Evolutionary conservation across 2,329 filamentous ascomycete genomes (phyloP).

Genomic region (Dactylellina cionopaga): DNA sequence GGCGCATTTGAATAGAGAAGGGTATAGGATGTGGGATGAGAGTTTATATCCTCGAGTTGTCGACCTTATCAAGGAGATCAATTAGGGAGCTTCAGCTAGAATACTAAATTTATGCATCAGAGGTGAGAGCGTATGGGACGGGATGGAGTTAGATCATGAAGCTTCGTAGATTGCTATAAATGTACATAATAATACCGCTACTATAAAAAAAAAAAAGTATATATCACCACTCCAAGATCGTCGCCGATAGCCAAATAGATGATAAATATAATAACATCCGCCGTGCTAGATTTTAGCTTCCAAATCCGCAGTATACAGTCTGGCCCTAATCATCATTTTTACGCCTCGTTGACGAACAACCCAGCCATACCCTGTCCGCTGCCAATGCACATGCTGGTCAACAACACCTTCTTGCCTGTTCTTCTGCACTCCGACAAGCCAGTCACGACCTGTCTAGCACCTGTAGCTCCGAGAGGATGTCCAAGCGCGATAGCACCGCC

Average conservation of each 20-base stretch:
- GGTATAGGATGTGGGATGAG: slow-evolving; percentile 54
- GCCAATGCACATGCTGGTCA: slow-evolving; percentile 89
- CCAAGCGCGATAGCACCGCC: slow-evolving; percentile 85
- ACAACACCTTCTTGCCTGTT: slow-evolving; percentile 86
- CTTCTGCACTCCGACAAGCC: slow-evolving; percentile 84
- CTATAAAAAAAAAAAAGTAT: no score
- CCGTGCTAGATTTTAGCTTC: no score
- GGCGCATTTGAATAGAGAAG: slow-evolving; percentile 55
- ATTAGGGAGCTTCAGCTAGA: no score
- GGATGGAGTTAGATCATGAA: no score
- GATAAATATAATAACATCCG: no score
- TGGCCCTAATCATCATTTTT: background rate
- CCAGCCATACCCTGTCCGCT: slow-evolving; percentile 76
- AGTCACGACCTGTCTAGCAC: slow-evolving; percentile 84
- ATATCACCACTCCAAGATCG: no score
- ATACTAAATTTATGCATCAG: no score
- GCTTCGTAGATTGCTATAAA: no score
- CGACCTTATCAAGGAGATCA: background rate
- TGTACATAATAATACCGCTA: no score
- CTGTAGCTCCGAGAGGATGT: slow-evolving; percentile 82
- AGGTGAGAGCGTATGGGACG: no score
- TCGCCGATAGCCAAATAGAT: no score
- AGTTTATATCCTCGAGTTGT: slow-evolving; percentile 22
- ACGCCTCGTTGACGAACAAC: slow-evolving; percentile 70
- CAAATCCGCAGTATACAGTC: no score